Evolutionary conservation across 2,329 filamentous ascomycete species (phyloP).

Genomic region (Fusarium setosum): DNA sequence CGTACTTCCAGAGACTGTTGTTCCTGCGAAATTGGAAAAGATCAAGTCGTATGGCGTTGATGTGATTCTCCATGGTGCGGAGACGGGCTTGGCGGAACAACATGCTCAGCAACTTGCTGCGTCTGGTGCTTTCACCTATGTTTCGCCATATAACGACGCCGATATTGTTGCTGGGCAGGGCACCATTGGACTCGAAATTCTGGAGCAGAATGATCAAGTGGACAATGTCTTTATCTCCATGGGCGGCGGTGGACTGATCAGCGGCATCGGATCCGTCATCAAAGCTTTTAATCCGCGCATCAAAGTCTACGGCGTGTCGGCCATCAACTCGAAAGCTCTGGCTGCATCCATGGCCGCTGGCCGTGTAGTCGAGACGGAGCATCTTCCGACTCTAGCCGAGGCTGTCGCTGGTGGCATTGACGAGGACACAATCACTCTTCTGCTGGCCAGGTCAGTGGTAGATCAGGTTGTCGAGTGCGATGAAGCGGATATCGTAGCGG

Average conservation of each 20-base stretch:
- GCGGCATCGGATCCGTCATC: slow-evolving; percentile 39
- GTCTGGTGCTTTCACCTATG: slow-evolving; percentile 32
- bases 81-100: slow-evolving; percentile 37
- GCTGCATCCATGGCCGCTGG: slow-evolving; percentile 35
- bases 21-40: slow-evolving; percentile 33
- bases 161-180: slow-evolving; percentile 8
- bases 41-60: slow-evolving; percentile 33
- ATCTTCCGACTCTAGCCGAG: slow-evolving; percentile 36
- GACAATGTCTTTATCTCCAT: slow-evolving; percentile 40
- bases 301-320: slow-evolving; percentile 33
- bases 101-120: slow-evolving; percentile 37
- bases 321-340: slow-evolving; percentile 34
- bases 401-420: slow-evolving; percentile 40
- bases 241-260: slow-evolving; percentile 39
- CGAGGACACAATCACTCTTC: slow-evolving; percentile 36
- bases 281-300: slow-evolving; percentile 36
- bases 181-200: slow-evolving; percentile 13
- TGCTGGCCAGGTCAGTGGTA: slow-evolving; percentile 32
- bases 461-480: slow-evolving; percentile 36
- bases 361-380: slow-evolving; percentile 36
- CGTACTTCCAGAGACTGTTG: slow-evolving; percentile 11
- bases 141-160: slow-evolving; percentile 40
- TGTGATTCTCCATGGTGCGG: slow-evolving; percentile 36
- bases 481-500: slow-evolving; percentile 28
- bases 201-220: slow-evolving; percentile 34